Percentiles rank a stretch among this genome's conserved stretches.
Conservation (phyloP, 331 rosid genomes). For the Acacia pycnantha region DNA sequence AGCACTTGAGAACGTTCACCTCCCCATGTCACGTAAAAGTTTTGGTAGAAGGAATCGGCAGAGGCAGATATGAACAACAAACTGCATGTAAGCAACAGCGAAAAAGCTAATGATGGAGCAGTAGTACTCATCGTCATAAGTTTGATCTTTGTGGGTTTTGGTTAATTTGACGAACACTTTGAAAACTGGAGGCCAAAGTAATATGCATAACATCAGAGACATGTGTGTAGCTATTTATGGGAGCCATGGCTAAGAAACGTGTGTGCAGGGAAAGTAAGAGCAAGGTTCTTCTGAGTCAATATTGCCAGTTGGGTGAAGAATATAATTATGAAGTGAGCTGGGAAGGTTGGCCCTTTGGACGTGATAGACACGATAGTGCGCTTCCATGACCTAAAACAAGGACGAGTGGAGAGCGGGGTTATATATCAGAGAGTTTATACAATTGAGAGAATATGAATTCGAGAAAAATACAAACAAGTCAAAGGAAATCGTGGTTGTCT, state of each 20-base stretch:
- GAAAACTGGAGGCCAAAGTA: neutral
- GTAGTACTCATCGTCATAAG: neutral
- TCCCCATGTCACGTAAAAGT: conserved; percentile 6
- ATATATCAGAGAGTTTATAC: neutral
- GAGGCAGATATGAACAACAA: neutral
- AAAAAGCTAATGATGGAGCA: neutral
- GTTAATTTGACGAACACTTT: neutral
- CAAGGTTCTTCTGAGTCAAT: neutral
- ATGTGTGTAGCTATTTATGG: neutral
- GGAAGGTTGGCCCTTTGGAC: neutral
- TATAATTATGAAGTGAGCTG: neutral
- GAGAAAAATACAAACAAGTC: neutral
- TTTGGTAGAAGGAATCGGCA: neutral
- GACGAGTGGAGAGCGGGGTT: neutral
- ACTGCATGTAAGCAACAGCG: neutral
- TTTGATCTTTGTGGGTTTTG: neutral
- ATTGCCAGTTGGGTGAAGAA: conserved; percentile 9
- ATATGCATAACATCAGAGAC: neutral
- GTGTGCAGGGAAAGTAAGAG: neutral
- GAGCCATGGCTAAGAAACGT: neutral
- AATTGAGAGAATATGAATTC: neutral
- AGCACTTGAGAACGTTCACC: neutral
- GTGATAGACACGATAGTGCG: neutral
- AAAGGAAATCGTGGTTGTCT: conserved; percentile 8
- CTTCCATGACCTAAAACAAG: neutral